These are phyloP conservation scores for Trapa bicornis DNA, from an alignment of 345 rosid species.

Conservation along the genomic window DNA sequence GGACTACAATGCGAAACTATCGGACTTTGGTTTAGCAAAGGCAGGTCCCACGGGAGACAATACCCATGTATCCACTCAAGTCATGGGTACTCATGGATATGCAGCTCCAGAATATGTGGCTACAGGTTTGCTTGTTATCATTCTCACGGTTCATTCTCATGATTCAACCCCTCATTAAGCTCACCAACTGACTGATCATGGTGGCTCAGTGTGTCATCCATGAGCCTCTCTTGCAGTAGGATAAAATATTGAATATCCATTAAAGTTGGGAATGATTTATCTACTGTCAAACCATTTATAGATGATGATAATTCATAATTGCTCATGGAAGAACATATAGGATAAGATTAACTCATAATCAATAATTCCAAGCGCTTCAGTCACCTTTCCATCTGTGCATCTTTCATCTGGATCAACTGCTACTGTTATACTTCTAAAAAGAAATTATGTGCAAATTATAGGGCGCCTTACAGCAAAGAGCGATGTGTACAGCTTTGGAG, in stretches of 20 bases:
- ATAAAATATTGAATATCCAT: neutral
- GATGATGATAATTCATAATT: neutral
- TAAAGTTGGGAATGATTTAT: neutral
- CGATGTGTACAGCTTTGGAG: slow-evolving; percentile 94
- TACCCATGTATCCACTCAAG: slow-evolving; percentile 96
- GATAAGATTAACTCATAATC: neutral
- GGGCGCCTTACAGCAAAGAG: slow-evolving; percentile 91
- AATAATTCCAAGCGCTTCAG: neutral
- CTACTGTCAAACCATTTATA: neutral
- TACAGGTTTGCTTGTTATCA: slow-evolving; percentile 42
- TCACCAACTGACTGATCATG: neutral
- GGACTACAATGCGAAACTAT: slow-evolving; percentile 85
- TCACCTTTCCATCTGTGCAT: neutral
- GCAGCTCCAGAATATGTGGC: slow-evolving; percentile 99
- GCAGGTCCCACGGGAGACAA: slow-evolving; percentile 95
- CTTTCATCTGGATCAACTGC: neutral
- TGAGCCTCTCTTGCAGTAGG: neutral
- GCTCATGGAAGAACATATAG: no score
- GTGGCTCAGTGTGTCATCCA: neutral
- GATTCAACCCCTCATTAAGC: neutral
- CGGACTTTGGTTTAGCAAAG: slow-evolving; percentile 96
- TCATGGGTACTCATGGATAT: slow-evolving; percentile 94
- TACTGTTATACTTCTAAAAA: neutral
- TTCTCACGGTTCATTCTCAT: neutral
- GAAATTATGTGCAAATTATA: slow-evolving; percentile 14